phyloP scores from a whole-genome alignment of 1,284 basidiomycete species.

The Rhodotorula sp. region DNA sequence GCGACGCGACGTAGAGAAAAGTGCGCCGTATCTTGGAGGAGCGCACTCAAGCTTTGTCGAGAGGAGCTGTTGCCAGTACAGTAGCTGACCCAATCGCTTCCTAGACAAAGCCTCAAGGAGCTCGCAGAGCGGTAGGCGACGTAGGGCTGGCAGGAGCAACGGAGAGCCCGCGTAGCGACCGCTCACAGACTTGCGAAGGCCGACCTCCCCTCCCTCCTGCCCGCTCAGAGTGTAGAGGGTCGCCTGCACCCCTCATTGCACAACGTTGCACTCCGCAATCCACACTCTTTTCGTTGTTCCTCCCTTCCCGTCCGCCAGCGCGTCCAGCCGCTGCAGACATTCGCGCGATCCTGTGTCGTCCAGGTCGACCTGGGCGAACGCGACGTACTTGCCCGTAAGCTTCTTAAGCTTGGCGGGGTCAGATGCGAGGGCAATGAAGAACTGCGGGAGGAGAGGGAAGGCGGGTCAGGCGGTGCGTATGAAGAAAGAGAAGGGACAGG shows the following conservation, averaged over 20 bases:
- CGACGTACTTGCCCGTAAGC: constrained; percentile 58
- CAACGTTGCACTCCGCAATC: constrained; percentile 49
- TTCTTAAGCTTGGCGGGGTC: constrained; percentile 55
- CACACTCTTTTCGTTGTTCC: constrained; percentile 55
- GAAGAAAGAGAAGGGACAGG: neutral
- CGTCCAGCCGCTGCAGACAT: constrained; percentile 49
- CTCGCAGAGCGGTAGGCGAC: too few relatives aligned
- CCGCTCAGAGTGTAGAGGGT: neutral
- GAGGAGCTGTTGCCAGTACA: too few relatives aligned
- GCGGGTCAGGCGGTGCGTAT: neutral
- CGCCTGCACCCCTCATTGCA: neutral
- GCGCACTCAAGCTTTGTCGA: too few relatives aligned
- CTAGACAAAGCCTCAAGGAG: too few relatives aligned
- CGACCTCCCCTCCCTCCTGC: neutral
- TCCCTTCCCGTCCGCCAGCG: constrained; percentile 53
- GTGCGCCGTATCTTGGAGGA: too few relatives aligned
- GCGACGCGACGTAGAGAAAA: too few relatives aligned
- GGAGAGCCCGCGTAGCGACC: too few relatives aligned
- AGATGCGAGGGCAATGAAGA: constrained; percentile 58
- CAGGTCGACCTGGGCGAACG: constrained; percentile 54
- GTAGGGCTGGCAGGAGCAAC: too few relatives aligned
- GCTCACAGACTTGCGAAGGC: neutral
- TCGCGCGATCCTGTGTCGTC: neutral
- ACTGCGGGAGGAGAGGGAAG: constrained; percentile 48
- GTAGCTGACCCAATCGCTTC: too few relatives aligned